Evolutionary conservation across 2,329 filamentous ascomycete genomes (phyloP).

Genomic region (Dendrostoma leiphaemia): DNA sequence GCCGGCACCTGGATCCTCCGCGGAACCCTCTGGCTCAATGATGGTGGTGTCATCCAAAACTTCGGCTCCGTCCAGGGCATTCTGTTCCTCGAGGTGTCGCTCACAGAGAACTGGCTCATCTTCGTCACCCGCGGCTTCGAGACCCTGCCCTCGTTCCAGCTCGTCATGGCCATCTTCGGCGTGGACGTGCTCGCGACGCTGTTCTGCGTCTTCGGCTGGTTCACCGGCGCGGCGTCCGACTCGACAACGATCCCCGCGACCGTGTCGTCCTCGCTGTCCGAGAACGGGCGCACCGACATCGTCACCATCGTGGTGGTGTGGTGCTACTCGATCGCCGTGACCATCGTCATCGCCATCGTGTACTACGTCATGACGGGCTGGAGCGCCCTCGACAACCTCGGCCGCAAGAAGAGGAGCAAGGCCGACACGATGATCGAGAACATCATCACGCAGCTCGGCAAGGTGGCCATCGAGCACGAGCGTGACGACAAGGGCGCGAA

Average conservation of each 20-base stretch:
- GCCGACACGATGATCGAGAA: slow-evolving; percentile 66
- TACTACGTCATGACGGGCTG: slow-evolving; percentile 62
- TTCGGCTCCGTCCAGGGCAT: slow-evolving; percentile 73
- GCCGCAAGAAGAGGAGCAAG: slow-evolving; percentile 58
- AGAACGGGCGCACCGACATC: slow-evolving; percentile 43
- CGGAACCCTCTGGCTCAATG: slow-evolving; percentile 64
- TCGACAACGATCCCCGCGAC: slow-evolving; percentile 31
- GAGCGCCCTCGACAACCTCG: slow-evolving; percentile 57
- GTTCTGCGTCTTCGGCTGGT: slow-evolving; percentile 74
- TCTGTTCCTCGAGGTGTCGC: slow-evolving; percentile 69
- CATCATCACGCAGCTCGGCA: slow-evolving; percentile 62
- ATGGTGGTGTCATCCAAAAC: slow-evolving; percentile 72
- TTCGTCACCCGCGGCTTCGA: slow-evolving; percentile 72
- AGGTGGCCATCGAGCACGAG: slow-evolving; percentile 61
- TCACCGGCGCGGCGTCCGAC: slow-evolving; percentile 52
- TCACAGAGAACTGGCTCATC: slow-evolving; percentile 76
- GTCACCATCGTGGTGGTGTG: slow-evolving; percentile 65
- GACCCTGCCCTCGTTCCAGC: slow-evolving; percentile 73
- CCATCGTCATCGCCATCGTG: slow-evolving; percentile 63
- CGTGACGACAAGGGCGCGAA: slow-evolving; percentile 43
- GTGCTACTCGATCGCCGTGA: slow-evolving; percentile 63
- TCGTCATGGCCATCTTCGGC: slow-evolving; percentile 66
- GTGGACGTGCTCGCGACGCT: slow-evolving; percentile 71
- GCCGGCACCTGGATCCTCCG: slow-evolving; percentile 71
- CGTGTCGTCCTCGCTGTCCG: slow-evolving; percentile 33